These are phyloP conservation scores for Ustanciosporium gigantosporum DNA, from an alignment of 1,284 basidiomycete species.

Conservation along the genomic window DNA sequence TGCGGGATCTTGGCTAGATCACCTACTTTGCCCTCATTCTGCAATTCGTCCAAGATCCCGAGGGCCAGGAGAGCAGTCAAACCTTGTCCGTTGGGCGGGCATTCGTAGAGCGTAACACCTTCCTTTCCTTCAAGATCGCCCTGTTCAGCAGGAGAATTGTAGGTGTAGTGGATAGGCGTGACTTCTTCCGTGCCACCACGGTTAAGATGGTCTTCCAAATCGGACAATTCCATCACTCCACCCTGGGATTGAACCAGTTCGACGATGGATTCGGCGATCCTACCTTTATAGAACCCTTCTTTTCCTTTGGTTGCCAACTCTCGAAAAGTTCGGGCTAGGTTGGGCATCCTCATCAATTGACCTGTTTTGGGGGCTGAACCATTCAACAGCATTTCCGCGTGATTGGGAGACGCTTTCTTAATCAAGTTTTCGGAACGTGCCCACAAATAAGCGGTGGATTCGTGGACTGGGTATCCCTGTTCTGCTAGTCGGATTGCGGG, in stretches of 20 bases:
- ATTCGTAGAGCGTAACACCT: slow-evolving; percentile 66
- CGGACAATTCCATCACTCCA: slow-evolving; percentile 85
- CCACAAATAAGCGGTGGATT: slow-evolving; percentile 66
- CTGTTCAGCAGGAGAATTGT: slow-evolving; percentile 62
- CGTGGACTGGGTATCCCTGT: slow-evolving; percentile 53
- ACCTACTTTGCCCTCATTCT: slow-evolving; percentile 73
- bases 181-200: slow-evolving; percentile 70
- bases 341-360: slow-evolving; percentile 65
- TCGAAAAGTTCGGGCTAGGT: slow-evolving; percentile 81
- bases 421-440: slow-evolving; percentile 74
- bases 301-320: slow-evolving; percentile 78
- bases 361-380: slow-evolving; percentile 69
- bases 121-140: slow-evolving; percentile 64
- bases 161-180: slow-evolving; percentile 87
- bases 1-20: slow-evolving; percentile 79
- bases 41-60: slow-evolving; percentile 84
- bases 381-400: slow-evolving; percentile 77
- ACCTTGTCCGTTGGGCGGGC: slow-evolving; percentile 93
- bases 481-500: slow-evolving; percentile 66
- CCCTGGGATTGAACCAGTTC: slow-evolving; percentile 73
- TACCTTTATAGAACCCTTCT: slow-evolving; percentile 88
- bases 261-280: slow-evolving; percentile 85
- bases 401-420: slow-evolving; percentile 78
- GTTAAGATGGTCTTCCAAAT: slow-evolving; percentile 73
- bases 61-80: slow-evolving; percentile 89